Conservation (phyloP, 345 rosid genomes). For the Trapa incisa region DNA sequence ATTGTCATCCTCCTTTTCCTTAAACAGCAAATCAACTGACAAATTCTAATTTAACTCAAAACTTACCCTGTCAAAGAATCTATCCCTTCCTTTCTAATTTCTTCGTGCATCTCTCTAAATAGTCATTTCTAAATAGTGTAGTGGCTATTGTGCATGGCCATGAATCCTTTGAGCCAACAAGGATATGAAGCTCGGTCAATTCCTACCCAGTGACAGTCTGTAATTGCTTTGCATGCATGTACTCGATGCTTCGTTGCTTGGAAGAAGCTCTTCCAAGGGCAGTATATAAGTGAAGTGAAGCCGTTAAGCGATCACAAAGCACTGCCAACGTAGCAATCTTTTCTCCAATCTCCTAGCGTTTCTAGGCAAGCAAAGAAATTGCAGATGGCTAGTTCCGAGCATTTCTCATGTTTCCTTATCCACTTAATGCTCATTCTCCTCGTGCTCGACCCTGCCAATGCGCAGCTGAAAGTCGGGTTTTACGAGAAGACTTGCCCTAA, state of each 20-base stretch:
- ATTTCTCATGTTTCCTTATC: conserved; percentile 13
- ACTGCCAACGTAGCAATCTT: neutral
- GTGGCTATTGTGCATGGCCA: neutral
- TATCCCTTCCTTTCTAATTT: neutral
- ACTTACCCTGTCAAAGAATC: neutral
- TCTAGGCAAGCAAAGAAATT: neutral
- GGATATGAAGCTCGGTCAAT: neutral
- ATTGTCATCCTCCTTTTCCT: neutral
- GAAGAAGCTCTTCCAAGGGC: neutral
- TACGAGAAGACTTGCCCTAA: conserved; percentile 33
- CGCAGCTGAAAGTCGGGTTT: conserved; percentile 39
- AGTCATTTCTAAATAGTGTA: no score
- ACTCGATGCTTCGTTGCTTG: neutral
- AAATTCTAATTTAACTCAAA: neutral
- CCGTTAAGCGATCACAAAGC: neutral
- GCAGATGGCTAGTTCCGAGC: conserved; percentile 20
- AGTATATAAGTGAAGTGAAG: neutral
- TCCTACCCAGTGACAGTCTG: neutral
- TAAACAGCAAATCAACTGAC: neutral
- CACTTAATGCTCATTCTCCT: conserved; percentile 11
- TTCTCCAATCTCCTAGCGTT: neutral
- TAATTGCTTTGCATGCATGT: neutral
- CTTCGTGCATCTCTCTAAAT: neutral
- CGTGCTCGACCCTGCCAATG: conserved; percentile 12
- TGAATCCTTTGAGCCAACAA: neutral